Evolutionary conservation across 805 yeast species (phyloP), one percentile per base, ranked within the genome.

Genomic region (Saccharomycopsis sp.): DNA sequence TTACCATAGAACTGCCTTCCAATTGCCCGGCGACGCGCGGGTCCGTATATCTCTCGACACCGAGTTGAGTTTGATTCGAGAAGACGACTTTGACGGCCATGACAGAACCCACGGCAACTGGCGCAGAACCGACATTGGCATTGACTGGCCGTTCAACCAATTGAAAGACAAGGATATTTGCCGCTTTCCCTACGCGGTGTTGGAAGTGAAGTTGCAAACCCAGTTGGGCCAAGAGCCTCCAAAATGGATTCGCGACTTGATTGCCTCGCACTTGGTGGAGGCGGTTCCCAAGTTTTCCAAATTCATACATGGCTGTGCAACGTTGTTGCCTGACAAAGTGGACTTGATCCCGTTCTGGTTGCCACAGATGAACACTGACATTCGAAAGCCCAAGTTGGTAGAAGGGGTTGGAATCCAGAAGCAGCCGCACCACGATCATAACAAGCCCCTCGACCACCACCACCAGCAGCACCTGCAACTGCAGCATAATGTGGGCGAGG

Each of bases 181-280:
- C 57, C 71, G 96, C 53, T 92, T 92, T 65, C 98, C 98, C 3
- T 92, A 92, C 60, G 98, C 98, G 1, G 96, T 92, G 31, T 69
- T 92, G 52, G 99, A 92, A 66, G 98, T 92, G 45, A 92, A 92
- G 63, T 71, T 92, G 49, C 98, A 92, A 63, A 92, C 99, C 3
- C 97, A 92, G 67, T 56, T 92, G 63, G 98, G 98, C 42, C 99
- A 92, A 64, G 98, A 92, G 61, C 98, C 99, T 21, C 98, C 99
- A 7, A 79, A 73, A 48, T 92, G 99, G 99, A 94, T 92, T 36
- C 74, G 92, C 51, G 95, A 89, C 50, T 71, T 92, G 59, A 88
- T 89, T 26, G 67, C 88, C 0, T 80, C 94, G 21, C 98, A 92
- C 61, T 68, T 92, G 38, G 99, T 92, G 31, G 98, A 92, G 63